Base-by-base conservation (phyloP, 129 eudicot species). In the Tagetes erecta region DNA sequence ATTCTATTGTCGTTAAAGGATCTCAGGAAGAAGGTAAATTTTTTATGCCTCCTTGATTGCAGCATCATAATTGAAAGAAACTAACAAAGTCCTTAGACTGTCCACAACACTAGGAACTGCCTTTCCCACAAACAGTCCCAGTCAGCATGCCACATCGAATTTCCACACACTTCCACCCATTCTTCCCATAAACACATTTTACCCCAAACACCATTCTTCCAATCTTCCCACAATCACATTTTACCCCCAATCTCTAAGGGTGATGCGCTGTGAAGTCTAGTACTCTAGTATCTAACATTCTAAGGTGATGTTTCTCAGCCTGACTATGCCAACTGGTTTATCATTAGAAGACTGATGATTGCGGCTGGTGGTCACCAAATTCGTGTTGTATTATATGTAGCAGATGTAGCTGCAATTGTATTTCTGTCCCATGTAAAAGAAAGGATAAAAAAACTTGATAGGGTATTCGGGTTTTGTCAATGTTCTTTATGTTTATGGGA, bases 1-100 rank as follows among this genome's bases (percentile, higher is more conserved):
- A 93, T 68, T 93, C 98, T 6, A 76, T 88, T 74, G 86, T 81
- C 59, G 70, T 93, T 56, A 78, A 81, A 86, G 98, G 98, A 58
- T 92, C 95, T 8, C 89, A 87, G 70, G 98, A 93, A 51, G 98
- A 90, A 77, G 98, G 98, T 88, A 83, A 35, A 38, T 55, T 64
- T 64, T 41, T 63, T 30, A 6, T 11, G 67, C 67, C 45, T 62
- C 45, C 45, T 4, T 62, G 37, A 10, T 33, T 59, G 66, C 66
- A 59, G 66, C 66, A 59, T 44, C 45, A 62, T 62, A 10, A 37
- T 60, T 60, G 4, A 20, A 20, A 20, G 27, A 20, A 20, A 20
- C 27, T 20, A 20, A 20, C 27, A 20, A 20, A 20, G 27, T 20
- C 27, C 27, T 20, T 20, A 20, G 27, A 20, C 27, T 20, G 27